These are phyloP conservation scores for Geotrichum histeridarum DNA, from an alignment of 1,139 yeast species.

Conservation along the genomic window DNA sequence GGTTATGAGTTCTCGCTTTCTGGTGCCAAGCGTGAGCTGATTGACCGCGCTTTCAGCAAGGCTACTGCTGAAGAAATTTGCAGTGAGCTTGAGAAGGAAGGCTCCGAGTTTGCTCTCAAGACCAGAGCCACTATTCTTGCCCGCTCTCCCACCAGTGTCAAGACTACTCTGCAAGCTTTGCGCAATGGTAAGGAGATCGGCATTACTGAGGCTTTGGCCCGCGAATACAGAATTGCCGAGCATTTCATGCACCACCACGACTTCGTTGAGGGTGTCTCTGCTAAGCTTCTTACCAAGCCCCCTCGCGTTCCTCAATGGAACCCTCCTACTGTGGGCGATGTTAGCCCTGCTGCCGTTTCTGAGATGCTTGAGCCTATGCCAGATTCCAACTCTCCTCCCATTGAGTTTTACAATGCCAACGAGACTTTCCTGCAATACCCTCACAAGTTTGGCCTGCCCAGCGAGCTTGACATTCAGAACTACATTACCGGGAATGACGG, in stretches of 20 bases:
- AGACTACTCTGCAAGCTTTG: conserved; percentile 66
- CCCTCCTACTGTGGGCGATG: conserved; percentile 37
- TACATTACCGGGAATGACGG: conserved; percentile 61
- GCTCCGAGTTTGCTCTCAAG: conserved; percentile 61
- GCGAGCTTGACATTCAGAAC: conserved; percentile 51
- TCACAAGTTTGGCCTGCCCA: conserved; percentile 74
- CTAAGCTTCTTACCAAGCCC: conserved; percentile 62
- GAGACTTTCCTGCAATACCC: conserved; percentile 63
- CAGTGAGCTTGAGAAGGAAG: conserved; percentile 49
- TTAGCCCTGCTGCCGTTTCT: conserved; percentile 22
- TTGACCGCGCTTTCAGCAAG: conserved; percentile 64
- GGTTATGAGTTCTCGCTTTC: conserved; percentile 57
- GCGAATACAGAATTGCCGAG: conserved; percentile 74
- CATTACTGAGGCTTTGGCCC: conserved; percentile 61
- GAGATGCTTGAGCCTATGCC: conserved; percentile 22
- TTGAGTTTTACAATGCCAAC: conserved; percentile 45
- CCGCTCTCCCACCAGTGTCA: conserved; percentile 75
- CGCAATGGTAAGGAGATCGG: conserved; percentile 57
- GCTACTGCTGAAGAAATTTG: conserved; percentile 59
- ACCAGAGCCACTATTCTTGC: conserved; percentile 51
- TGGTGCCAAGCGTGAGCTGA: conserved; percentile 52
- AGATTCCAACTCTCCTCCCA: conserved; percentile 27
- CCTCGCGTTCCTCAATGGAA: conserved; percentile 57
- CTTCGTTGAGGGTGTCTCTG: conserved; percentile 71
- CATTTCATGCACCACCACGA: conserved; percentile 63